Evolutionary conservation across 331 rosid genomes (phyloP).

Genomic region (Spiraea crenata): DNA sequence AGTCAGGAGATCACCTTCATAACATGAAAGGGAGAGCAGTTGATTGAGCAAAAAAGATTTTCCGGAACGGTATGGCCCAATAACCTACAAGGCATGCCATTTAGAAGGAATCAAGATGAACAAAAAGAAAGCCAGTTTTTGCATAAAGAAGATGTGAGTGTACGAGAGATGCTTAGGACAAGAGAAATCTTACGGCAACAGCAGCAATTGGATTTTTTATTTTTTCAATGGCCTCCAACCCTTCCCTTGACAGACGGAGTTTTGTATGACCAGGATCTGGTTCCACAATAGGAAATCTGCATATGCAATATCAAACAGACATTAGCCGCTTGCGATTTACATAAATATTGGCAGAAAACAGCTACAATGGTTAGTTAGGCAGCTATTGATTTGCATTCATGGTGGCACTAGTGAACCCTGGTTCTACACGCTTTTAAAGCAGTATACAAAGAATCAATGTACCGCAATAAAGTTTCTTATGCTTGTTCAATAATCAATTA

Average conservation of each 20-base stretch:
- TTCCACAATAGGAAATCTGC: slow-evolving; percentile 89
- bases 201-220: slow-evolving; percentile 86
- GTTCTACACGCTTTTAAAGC: slow-evolving; percentile 3
- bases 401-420: background rate
- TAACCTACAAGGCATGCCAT: slow-evolving; percentile 60
- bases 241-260: slow-evolving; percentile 86
- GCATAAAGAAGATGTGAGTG: background rate
- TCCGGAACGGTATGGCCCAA: slow-evolving; percentile 98
- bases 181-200: slow-evolving; percentile 65
- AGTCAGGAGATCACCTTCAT: slow-evolving; percentile 61
- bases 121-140: background rate
- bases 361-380: background rate
- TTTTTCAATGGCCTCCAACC: slow-evolving; percentile 80
- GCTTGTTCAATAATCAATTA: background rate
- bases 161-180: slow-evolving; percentile 1
- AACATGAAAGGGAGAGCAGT: slow-evolving; percentile 94
- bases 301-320: slow-evolving; percentile 11
- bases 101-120: slow-evolving; percentile 27
- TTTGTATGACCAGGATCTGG: slow-evolving; percentile 95
- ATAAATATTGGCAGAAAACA: background rate
- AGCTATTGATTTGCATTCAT: background rate
- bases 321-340: background rate
- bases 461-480: background rate
- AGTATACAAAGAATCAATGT: background rate
- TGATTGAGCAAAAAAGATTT: slow-evolving; percentile 96